Evolutionary conservation across 129 eudicot species (phyloP).

Genomic region (Saposhnikovia divaricata): DNA sequence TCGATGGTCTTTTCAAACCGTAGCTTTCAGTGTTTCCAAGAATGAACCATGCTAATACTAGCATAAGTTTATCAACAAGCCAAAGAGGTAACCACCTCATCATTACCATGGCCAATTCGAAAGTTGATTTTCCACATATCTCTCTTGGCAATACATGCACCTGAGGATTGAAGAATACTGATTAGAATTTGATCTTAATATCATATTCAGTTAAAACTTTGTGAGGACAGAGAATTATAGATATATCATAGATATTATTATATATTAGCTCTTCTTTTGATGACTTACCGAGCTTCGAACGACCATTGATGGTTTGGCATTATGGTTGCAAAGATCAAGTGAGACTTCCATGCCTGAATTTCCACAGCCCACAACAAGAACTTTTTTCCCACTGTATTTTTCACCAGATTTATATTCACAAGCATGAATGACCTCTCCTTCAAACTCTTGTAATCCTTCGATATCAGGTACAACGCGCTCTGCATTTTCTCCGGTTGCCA

Average conservation of each 20-base stretch:
- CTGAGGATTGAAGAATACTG: slow-evolving; percentile 20
- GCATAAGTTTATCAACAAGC: slow-evolving; percentile 52
- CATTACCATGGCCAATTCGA: slow-evolving; percentile 49
- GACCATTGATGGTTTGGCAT: slow-evolving; percentile 72
- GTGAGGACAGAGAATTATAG: not conserved
- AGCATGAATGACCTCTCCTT: slow-evolving; percentile 70
- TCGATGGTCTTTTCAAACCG: slow-evolving; percentile 60
- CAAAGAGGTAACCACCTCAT: slow-evolving; percentile 79
- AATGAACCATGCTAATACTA: slow-evolving; percentile 47
- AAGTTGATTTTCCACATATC: slow-evolving; percentile 59
- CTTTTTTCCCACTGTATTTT: slow-evolving; percentile 52
- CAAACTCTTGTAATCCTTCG: slow-evolving; percentile 56
- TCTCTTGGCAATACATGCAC: slow-evolving; percentile 76
- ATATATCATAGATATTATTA: not conserved
- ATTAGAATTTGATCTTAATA: slow-evolving; percentile 13
- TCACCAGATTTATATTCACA: slow-evolving; percentile 86
- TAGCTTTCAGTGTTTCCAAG: slow-evolving; percentile 54
- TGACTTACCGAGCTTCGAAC: slow-evolving; percentile 80
- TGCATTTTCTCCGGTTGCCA: slow-evolving; percentile 88
- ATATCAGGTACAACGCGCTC: slow-evolving; percentile 65
- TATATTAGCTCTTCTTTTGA: not conserved
- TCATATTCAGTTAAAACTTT: not conserved
- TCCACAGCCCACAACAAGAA: slow-evolving; percentile 87
- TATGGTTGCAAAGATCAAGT: slow-evolving; percentile 79
- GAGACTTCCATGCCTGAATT: slow-evolving; percentile 98